A percentile compares a stretch with the other conserved stretches of the same genome.
phyloP scores from a whole-genome alignment of 495 filamentous ascomycete species.

The Staphylotrichum tortipilum region DNA sequence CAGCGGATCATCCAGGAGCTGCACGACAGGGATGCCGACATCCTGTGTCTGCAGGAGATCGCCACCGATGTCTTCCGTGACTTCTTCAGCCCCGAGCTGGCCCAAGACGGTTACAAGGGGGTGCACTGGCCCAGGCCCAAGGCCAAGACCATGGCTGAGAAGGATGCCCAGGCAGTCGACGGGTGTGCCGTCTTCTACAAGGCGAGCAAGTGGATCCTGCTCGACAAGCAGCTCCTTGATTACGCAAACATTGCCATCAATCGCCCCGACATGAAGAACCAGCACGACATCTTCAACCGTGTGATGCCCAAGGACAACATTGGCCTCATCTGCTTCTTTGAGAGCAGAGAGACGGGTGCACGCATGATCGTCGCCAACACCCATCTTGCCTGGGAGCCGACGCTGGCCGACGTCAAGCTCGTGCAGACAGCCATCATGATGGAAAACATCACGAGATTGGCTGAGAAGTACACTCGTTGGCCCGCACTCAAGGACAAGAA shows the following conservation, averaged over 20 bases:
- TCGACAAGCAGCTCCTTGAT: slow-evolving; percentile 89
- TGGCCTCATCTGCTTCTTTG: slow-evolving; percentile 79
- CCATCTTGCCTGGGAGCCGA: slow-evolving; percentile 90
- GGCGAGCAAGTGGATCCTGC: slow-evolving; percentile 75
- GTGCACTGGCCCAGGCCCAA: slow-evolving; percentile 81
- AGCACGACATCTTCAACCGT: slow-evolving; percentile 93
- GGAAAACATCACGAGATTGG: slow-evolving; percentile 75
- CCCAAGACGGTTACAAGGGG: slow-evolving; percentile 80
- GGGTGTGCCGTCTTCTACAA: slow-evolving; percentile 97
- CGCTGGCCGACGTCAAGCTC: slow-evolving; percentile 83
- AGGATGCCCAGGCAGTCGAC: slow-evolving; percentile 78
- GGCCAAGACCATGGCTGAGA: slow-evolving; percentile 82
- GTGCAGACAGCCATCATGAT: slow-evolving; percentile 91
- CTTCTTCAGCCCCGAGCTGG: slow-evolving; percentile 74
- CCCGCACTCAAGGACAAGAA: slow-evolving; percentile 73
- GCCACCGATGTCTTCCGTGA: slow-evolving; percentile 84
- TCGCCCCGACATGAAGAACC: slow-evolving; percentile 86
- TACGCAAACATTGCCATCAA: slow-evolving; percentile 88
- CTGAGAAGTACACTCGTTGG: slow-evolving; percentile 71
- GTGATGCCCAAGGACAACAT: slow-evolving; percentile 98
- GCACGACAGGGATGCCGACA: slow-evolving; percentile 69
- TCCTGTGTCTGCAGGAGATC: slow-evolving; percentile 88
- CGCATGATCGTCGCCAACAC: slow-evolving; percentile 87
- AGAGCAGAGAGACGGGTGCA: slow-evolving; percentile 78
- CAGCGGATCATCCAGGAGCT: slow-evolving; percentile 75